Percentiles rank a stretch among this genome's conserved stretches.
These are phyloP conservation scores for Colletotrichum nymphaeae DNA, from an alignment of 2,329 filamentous ascomycete species.

Conservation along the genomic window DNA sequence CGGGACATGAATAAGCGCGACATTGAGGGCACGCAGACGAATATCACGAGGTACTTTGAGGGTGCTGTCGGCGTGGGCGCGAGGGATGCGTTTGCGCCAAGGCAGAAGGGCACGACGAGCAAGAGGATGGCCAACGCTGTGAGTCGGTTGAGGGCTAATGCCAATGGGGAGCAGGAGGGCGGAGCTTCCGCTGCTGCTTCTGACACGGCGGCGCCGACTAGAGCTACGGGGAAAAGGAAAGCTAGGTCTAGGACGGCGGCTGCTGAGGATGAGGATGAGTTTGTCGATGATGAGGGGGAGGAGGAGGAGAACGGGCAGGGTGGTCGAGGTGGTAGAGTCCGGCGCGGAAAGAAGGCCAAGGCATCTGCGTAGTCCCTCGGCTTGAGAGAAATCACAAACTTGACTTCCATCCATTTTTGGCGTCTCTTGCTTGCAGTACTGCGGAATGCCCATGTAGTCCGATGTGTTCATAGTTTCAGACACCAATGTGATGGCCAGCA, in stretches of 20 bases:
- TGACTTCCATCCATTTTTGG: background rate
- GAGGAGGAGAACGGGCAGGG: background rate
- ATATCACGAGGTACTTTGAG: slow-evolving; percentile 93
- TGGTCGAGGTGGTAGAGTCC: background rate
- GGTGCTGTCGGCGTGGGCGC: slow-evolving; percentile 78
- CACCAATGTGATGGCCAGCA: background rate
- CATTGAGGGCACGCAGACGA: slow-evolving; percentile 91
- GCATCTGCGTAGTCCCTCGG: slow-evolving; percentile 6
- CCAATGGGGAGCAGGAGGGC: slow-evolving; percentile 41
- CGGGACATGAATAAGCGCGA: slow-evolving; percentile 92
- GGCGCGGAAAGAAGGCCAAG: slow-evolving; percentile 32
- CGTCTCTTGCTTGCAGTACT: background rate
- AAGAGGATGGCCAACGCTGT: slow-evolving; percentile 84
- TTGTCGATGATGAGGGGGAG: slow-evolving; percentile 8
- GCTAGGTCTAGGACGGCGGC: slow-evolving; percentile 1
- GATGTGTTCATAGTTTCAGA: background rate
- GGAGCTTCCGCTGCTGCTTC: slow-evolving; percentile 3
- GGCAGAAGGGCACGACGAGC: slow-evolving; percentile 73
- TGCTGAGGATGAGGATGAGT: slow-evolving; percentile 11
- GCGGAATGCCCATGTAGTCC: too few species aligned
- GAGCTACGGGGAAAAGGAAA: slow-evolving; percentile 31
- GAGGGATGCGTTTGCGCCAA: slow-evolving; percentile 75
- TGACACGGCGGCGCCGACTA: background rate
- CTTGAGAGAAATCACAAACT: background rate
- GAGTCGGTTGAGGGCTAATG: slow-evolving; percentile 70